Percentiles rank a stretch among this genome's conserved stretches.
phyloP scores from a whole-genome alignment of 768 basidiomycete species.

The Hygrophoropsis aurantiaca region DNA sequence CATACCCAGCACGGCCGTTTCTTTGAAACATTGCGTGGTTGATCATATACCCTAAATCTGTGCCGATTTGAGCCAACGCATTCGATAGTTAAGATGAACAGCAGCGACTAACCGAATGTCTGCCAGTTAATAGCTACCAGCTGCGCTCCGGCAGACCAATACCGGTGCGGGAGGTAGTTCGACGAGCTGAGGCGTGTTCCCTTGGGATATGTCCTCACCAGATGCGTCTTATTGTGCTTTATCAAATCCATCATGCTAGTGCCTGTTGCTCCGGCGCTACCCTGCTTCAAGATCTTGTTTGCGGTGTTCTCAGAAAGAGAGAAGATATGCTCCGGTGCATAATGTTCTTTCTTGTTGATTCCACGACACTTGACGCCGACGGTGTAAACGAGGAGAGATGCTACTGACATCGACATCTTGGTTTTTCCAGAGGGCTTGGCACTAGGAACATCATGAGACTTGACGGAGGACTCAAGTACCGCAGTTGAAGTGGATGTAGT shows the following conservation, averaged over 20 bases:
- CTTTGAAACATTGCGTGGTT: constrained; percentile 95
- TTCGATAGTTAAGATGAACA: constrained; percentile 1
- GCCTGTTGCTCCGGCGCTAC: neutral
- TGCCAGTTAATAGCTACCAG: constrained; percentile 98
- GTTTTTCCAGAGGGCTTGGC: constrained; percentile 36
- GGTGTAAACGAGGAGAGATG: constrained; percentile 85
- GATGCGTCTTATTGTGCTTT: constrained; percentile 81
- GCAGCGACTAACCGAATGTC: constrained; percentile 70
- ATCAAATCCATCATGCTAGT: constrained; percentile 65
- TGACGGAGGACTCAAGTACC: constrained; percentile 14
- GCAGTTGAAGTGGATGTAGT: constrained; percentile 10
- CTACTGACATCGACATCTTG: constrained; percentile 75
- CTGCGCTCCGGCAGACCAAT: constrained; percentile 88
- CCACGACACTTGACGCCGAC: constrained; percentile 94
- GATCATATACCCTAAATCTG: constrained; percentile 88
- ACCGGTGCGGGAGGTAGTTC: constrained; percentile 87
- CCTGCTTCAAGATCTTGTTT: constrained; percentile 69
- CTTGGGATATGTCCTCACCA: constrained; percentile 86
- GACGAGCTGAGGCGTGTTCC: constrained; percentile 78
- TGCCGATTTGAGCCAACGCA: neutral
- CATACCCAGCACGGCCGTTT: constrained; percentile 85
- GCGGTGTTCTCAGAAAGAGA: constrained; percentile 86
- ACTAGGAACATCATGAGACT: constrained; percentile 4
- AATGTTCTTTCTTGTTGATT: constrained; percentile 81
- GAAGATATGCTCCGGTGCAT: constrained; percentile 88